Base-by-base conservation (phyloP, 805 yeast species). In the Lipomyces oligophaga region DNA sequence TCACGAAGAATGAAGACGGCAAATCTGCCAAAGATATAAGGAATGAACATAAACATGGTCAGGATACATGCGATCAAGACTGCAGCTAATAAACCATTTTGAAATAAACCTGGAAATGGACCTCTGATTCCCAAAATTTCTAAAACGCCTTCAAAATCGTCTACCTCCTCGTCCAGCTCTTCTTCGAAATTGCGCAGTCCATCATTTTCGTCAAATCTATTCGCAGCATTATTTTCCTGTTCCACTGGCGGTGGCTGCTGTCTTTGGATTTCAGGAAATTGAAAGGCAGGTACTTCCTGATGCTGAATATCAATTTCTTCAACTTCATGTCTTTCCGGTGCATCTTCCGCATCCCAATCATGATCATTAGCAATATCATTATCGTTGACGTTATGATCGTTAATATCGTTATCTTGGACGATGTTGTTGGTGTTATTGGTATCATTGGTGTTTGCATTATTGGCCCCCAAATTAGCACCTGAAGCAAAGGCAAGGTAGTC, bases 71-170 rank as follows among this genome's bases (percentile, higher is more conserved):
- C 40, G 34, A 47, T 45, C 25, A 49, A 39, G 34, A 64, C 31
- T 32, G 38, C 41, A 5, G 56, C 44, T 45, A 60, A 45, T 25
- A 57, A 19, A 25, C 50, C 43, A 47, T 57, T 52, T 15, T 51
- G 52, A 13, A 63, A 49, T 15, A 63, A 42, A 1, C 48, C 41
- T 13, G 48, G 35, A 7, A 58, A 26, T 4, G 59, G 63, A 6
- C 60, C 62, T 3, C 59, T 54, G 33, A 58, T 37, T 11, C 62
- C 64, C 11, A 62, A 41, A n/a, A 63, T 47, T 15, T 63, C 65
- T 18, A 60, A 41, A 8, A 62, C 41, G 3, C 64, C 67, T 16
- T 58, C 63, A 13, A 51, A 45, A 16, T 54, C 64, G 20, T 58
- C 52, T 16, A 34, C 19, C 18, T 37, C 58, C 16, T 53, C 58